A percentile compares a stretch with the other conserved stretches of the same genome.
phyloP scores from a whole-genome alignment of 768 basidiomycete genomes.

The Lactarius sp. region DNA sequence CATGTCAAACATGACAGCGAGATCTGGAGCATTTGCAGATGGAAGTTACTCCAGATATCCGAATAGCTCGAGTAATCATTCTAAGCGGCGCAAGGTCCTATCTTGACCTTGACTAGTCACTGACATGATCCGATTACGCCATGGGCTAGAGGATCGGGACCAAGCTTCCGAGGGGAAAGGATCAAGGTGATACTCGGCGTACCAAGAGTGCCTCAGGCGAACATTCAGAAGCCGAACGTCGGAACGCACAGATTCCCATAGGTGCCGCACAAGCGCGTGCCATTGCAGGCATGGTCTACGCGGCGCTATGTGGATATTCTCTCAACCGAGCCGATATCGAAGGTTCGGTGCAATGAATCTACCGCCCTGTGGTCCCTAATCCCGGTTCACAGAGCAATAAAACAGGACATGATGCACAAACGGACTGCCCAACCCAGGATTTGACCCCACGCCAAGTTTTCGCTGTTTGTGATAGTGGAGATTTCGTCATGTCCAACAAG shows the following conservation, averaged over 20 bases:
- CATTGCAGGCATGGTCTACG: background rate
- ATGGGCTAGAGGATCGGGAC: background rate
- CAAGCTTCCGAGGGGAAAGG: background rate
- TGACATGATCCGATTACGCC: background rate
- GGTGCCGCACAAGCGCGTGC: background rate
- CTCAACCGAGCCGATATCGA: constrained; percentile 6
- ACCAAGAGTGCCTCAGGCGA: background rate
- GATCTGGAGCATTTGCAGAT: no score
- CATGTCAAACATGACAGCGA: no score
- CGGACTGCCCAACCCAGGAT: background rate
- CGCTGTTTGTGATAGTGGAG: background rate
- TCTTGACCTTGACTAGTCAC: background rate
- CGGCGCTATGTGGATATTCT: background rate
- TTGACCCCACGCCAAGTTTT: background rate
- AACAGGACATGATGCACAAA: background rate
- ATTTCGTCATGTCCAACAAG: constrained; percentile 13
- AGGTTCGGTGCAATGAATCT: background rate
- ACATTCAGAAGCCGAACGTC: background rate
- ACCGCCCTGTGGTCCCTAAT: background rate
- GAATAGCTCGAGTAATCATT: background rate
- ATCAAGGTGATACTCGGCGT: background rate
- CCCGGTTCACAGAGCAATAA: background rate
- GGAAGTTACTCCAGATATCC: no score
- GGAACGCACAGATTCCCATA: no score
- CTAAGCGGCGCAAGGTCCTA: no score